Evolutionary conservation across 2,329 filamentous ascomycete species (phyloP), one percentile per base, ranked within the genome.

Genomic region (Erysiphe neolycopersici): DNA sequence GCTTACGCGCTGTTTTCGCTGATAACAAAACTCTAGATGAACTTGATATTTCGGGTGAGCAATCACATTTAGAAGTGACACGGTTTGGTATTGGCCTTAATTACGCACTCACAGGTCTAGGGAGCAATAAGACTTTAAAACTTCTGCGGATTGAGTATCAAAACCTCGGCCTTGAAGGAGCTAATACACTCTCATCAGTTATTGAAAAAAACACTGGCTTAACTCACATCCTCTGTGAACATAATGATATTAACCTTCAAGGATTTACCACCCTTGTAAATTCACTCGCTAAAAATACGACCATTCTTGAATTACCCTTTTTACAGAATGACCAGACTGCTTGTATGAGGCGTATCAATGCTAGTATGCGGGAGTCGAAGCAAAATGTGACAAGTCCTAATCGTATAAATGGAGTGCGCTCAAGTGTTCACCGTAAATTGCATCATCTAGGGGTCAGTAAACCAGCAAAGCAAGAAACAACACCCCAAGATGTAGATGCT

Each of bases 161-260:
- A 58, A 75, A 71, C 48, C 64, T 81, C 6, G 76, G 76, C 4
- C 56, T 79, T 18, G 73, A 76, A 57, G 76, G 76, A 30, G 76
- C 76, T 4, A 78, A 70, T 52, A 77, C 74, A 0, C 61, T 81
- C 32, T 71, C 76, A 1, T 74, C 76, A 16, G 75, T 81, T 14
- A 60, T 81, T 32, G 71, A 76, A 51, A 64, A 64, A 47, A 81
- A 81, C 51, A 62, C 58, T 2, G 69, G 67, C 1, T 59, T 82
- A 5, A 64, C 67, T 22, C 71, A 80, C 53, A 63, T 82, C 5
- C 66, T 79, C 51, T 81, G 76, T 56, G 75, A 77, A 48, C 73
- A 77, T 55, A 82, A 82, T 52, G 71, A 73, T 44, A 77, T 79
- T 44, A 74, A 73, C 39, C 62, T 79, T n/a, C 71, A 76, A 49